Percentiles rank a stretch among this genome's conserved stretches.
Conservation (phyloP, 2,329 filamentous ascomycete species). For the Hysterium pulicare region DNA sequence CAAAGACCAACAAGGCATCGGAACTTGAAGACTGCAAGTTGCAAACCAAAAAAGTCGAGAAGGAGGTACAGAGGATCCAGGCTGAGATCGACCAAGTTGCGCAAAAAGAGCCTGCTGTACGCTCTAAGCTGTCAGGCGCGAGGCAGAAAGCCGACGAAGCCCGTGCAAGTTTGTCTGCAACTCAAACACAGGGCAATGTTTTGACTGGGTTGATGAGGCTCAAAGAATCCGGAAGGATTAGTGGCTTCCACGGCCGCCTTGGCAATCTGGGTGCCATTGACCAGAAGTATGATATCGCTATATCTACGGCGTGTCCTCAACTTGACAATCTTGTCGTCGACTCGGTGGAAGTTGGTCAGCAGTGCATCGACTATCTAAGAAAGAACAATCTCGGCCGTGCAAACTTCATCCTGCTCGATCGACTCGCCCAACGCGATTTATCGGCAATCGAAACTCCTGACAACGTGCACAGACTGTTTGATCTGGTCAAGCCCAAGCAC, state of each 20-base stretch:
- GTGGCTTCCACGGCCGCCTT: constrained; percentile 92
- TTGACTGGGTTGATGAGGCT: constrained; percentile 88
- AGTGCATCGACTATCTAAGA: constrained; percentile 94
- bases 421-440: constrained; percentile 74
- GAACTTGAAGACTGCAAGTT: constrained; percentile 74
- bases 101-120: constrained; percentile 75
- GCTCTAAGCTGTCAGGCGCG: constrained; percentile 80
- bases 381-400: constrained; percentile 97
- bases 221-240: constrained; percentile 92
- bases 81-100: constrained; percentile 69
- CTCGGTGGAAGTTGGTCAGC: constrained; percentile 90
- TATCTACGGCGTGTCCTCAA: constrained; percentile 88
- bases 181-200: constrained; percentile 90
- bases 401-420: constrained; percentile 95
- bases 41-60: constrained; percentile 68
- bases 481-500: constrained; percentile 85
- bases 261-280: constrained; percentile 95
- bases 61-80: constrained; percentile 69
- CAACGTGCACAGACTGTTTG: constrained; percentile 86
- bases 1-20: constrained; percentile 64
- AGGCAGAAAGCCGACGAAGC: constrained; percentile 96
- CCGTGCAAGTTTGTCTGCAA: constrained; percentile 81
- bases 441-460: constrained; percentile 83
- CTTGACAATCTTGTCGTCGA: constrained; percentile 97
- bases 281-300: constrained; percentile 91